Conservation (phyloP, 176 grass and related monocot species). For the Rhynchospora pubera region DNA sequence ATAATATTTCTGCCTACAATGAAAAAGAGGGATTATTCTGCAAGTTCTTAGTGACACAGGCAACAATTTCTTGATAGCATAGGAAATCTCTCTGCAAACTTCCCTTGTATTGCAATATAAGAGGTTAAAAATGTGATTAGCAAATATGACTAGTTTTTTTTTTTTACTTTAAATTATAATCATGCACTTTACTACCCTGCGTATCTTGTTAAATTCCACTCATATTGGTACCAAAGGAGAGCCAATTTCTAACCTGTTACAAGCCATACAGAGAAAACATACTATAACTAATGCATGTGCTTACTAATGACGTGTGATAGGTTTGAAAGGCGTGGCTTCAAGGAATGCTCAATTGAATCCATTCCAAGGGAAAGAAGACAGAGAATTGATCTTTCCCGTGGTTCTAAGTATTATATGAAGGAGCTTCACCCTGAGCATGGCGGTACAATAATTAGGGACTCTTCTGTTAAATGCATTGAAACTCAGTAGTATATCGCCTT, state of each 20-base stretch:
- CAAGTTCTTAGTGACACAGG: background rate
- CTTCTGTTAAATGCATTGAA: slow-evolving; percentile 19
- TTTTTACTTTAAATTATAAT: slow-evolving; percentile 1
- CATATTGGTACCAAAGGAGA: background rate
- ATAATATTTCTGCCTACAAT: background rate
- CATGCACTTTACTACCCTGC: background rate
- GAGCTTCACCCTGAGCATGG: slow-evolving; percentile 48
- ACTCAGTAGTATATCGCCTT: background rate
- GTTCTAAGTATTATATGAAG: slow-evolving; percentile 90
- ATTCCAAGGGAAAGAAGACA: slow-evolving; percentile 65
- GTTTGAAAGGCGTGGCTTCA: slow-evolving; percentile 84
- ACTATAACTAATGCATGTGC: background rate
- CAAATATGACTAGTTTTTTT: background rate
- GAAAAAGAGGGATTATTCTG: background rate
- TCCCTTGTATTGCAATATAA: background rate
- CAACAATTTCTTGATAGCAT: background rate
- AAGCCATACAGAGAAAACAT: background rate
- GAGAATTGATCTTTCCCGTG: slow-evolving; percentile 59
- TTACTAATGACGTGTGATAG: slow-evolving; percentile 40
- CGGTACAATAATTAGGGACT: slow-evolving; percentile 31
- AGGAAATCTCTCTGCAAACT: background rate
- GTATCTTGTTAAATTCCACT: background rate
- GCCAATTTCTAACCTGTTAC: background rate
- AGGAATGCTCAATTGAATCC: slow-evolving; percentile 58
- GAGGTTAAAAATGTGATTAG: background rate